Conservation (phyloP, 441 rosid genomes). For the Biscutella laevigata region DNA sequence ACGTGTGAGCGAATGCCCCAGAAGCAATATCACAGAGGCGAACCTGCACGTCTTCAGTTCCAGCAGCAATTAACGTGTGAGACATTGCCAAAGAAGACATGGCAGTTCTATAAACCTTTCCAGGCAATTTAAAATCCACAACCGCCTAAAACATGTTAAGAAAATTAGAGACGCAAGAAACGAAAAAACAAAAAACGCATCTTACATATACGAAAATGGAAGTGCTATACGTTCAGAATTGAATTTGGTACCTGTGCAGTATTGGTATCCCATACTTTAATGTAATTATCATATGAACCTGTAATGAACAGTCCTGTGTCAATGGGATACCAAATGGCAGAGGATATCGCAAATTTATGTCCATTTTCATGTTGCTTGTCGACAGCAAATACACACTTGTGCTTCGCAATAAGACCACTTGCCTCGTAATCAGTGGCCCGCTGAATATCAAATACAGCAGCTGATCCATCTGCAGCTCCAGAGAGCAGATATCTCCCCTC, state of each 20-base stretch:
- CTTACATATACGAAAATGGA: background rate
- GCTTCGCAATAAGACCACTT: conserved; percentile 59
- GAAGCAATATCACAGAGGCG: conserved; percentile 91
- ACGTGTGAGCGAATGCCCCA: conserved; percentile 79
- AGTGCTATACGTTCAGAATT: background rate
- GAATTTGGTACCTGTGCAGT: conserved; percentile 44
- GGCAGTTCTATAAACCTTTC: conserved; percentile 77
- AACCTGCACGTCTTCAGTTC: conserved; percentile 92
- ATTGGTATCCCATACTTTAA: conserved; percentile 95
- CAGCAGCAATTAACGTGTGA: conserved; percentile 87
- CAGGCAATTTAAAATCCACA: conserved; percentile 82
- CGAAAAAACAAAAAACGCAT: background rate
- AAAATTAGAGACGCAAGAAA: background rate
- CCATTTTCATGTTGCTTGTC: conserved; percentile 73
- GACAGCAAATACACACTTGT: conserved; percentile 49
- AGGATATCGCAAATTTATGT: conserved; percentile 66
- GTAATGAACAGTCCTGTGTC: conserved; percentile 89
- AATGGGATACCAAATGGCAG: conserved; percentile 88
- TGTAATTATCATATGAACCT: conserved; percentile 66
- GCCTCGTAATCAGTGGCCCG: conserved; percentile 52
- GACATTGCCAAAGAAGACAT: conserved; percentile 82
- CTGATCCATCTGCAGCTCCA: conserved; percentile 79
- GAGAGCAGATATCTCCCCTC: conserved; percentile 79
- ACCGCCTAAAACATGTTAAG: conserved; percentile 41
- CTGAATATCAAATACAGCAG: conserved; percentile 69